phyloP scores from a whole-genome alignment of 1,284 basidiomycete species.

The Kwoniella shivajii region DNA sequence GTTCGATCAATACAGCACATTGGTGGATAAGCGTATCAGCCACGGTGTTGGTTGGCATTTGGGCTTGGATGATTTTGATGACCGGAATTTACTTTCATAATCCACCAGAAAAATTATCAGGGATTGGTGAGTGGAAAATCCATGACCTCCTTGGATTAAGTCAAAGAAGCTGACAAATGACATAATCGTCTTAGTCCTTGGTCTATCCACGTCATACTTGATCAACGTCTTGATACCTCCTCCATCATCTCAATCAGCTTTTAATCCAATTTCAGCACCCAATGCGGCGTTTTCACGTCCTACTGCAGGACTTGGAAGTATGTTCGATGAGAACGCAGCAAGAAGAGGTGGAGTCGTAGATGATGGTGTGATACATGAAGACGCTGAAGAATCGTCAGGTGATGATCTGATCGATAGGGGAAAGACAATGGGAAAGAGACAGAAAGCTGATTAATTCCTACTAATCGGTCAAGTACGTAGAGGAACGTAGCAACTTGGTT shows the following conservation, averaged over 20 bases:
- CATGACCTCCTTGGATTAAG: not conserved
- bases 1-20: slow-evolving; percentile 11
- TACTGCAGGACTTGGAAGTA: not conserved
- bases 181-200: slow-evolving; percentile 34
- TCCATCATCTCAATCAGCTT: slow-evolving; percentile 10
- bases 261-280: slow-evolving; percentile 20
- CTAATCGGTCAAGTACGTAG: too few relatives aligned
- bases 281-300: slow-evolving; percentile 1
- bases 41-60: slow-evolving; percentile 62
- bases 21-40: slow-evolving; percentile 22
- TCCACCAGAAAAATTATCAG: slow-evolving; percentile 81
- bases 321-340: slow-evolving; percentile 31
- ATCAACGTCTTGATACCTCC: slow-evolving; percentile 28
- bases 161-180: too few relatives aligned
- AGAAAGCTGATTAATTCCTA: not conserved
- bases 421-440: not conserved
- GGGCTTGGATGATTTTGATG: slow-evolving; percentile 73
- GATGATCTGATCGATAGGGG: slow-evolving; percentile 1
- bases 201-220: slow-evolving; percentile 24
- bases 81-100: slow-evolving; percentile 91
- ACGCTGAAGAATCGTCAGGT: slow-evolving; percentile 9
- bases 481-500: too few relatives aligned
- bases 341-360: slow-evolving; percentile 28
- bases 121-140: slow-evolving; percentile 68
- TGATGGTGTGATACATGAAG: slow-evolving; percentile 24